These are phyloP conservation scores for Oligophagozyma castellii DNA, from an alignment of 1,139 yeast genomes.

Conservation along the genomic window DNA sequence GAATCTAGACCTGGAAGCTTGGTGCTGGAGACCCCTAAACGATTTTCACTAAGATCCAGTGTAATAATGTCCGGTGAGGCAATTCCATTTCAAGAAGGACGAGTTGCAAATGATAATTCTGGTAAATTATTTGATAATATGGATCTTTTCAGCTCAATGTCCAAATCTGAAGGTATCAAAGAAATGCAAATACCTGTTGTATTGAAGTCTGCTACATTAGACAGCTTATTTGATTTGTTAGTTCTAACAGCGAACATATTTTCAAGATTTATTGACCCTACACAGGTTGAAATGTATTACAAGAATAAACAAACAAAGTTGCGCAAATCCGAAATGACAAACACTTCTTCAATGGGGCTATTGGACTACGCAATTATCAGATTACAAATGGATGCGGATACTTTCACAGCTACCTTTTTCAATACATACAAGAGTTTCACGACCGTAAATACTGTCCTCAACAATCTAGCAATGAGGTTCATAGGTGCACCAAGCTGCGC, in stretches of 20 bases:
- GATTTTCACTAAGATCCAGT: slow-evolving; percentile 23
- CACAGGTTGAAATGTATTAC: slow-evolving; percentile 30
- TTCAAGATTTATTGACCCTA: slow-evolving; percentile 31
- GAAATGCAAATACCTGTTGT: slow-evolving; percentile 31
- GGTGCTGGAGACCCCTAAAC: slow-evolving; percentile 33
- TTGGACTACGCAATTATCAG: slow-evolving; percentile 29
- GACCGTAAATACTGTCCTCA: slow-evolving; percentile 37
- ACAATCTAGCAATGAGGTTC: slow-evolving; percentile 38
- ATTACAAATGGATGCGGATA: slow-evolving; percentile 43
- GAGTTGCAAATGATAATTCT: slow-evolving; percentile 1
- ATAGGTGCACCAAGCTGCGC: slow-evolving; percentile 50
- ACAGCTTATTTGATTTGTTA: slow-evolving; percentile 45
- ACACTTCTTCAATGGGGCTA: slow-evolving; percentile 14
- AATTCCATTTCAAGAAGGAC: slow-evolving; percentile 5
- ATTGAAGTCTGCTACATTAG: slow-evolving; percentile 47
- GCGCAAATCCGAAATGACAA: slow-evolving; percentile 4
- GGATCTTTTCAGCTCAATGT: slow-evolving; percentile 22
- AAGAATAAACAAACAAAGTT: slow-evolving; percentile 13
- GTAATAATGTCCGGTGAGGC: too few species aligned
- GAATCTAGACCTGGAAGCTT: slow-evolving; percentile 32
- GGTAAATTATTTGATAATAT: slow-evolving; percentile 24
- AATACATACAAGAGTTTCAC: slow-evolving; percentile 54
- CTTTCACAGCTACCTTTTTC: slow-evolving; percentile 48
- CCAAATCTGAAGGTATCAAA: slow-evolving; percentile 18
- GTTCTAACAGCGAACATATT: slow-evolving; percentile 51